phyloP scores from a whole-genome alignment of 73 alveolate genomes.

The Paramecium bursaria region DNA sequence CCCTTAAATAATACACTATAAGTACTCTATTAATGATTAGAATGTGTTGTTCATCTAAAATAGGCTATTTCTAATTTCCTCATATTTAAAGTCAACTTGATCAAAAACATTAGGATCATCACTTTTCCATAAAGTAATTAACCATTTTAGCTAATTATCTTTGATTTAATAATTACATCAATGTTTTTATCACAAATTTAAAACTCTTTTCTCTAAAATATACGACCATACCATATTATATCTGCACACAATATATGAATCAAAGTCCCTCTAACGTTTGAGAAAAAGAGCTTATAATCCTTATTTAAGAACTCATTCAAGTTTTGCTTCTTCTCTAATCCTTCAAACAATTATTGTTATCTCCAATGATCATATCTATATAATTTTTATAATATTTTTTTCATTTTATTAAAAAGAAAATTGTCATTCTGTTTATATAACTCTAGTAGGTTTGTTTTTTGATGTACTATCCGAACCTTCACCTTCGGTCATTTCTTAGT shows the following conservation, averaged over 20 bases:
- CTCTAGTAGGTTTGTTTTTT: too few relatives aligned
- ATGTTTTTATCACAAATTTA: neutral
- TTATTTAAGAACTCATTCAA: neutral
- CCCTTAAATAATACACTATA: neutral
- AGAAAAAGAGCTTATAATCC: conserved; percentile 1
- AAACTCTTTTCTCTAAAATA: neutral
- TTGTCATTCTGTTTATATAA: too few relatives aligned
- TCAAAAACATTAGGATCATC: conserved; percentile 40
- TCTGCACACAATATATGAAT: conserved; percentile 30
- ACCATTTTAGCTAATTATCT: neutral
- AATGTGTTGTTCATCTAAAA: conserved; percentile 7
- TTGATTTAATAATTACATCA: neutral
- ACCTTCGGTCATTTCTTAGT: too few relatives aligned
- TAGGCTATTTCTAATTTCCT: neutral
- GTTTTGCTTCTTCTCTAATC: conserved; percentile 24
- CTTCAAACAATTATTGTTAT: neutral
- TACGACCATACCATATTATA: conserved; percentile 47
- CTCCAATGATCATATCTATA: neutral
- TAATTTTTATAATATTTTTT: too few relatives aligned
- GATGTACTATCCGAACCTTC: too few relatives aligned
- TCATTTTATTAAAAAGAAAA: too few relatives aligned
- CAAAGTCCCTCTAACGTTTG: conserved; percentile 17
- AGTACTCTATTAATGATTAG: too few relatives aligned
- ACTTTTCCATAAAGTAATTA: neutral
- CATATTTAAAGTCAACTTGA: neutral